Conservation (phyloP, 2,329 filamentous ascomycete genomes). For the Metarhizium humberi region DNA sequence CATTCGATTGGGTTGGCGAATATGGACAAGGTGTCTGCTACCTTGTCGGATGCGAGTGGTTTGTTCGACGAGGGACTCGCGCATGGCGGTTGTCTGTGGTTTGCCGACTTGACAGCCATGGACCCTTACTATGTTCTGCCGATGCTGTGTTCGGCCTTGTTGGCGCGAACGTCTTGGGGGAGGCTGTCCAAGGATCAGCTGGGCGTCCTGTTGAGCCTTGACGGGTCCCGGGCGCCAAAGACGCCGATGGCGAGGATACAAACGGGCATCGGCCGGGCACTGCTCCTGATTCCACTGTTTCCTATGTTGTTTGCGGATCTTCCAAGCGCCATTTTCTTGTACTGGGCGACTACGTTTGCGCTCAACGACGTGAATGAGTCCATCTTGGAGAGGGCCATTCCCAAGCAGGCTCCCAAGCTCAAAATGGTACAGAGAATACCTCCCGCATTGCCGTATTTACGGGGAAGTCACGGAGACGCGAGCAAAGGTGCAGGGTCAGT, state of each 20-base stretch:
- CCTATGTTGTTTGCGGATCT: constrained; percentile 25
- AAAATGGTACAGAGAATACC: constrained; percentile 6
- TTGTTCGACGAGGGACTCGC: constrained; percentile 30
- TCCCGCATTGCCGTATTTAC: constrained; percentile 14
- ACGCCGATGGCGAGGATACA: constrained; percentile 14
- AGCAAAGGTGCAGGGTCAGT: background rate
- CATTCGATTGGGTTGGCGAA: constrained; percentile 19
- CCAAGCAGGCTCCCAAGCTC: constrained; percentile 10
- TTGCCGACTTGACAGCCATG: constrained; percentile 40
- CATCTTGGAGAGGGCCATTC: constrained; percentile 16
- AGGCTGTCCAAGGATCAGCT: constrained; percentile 19
- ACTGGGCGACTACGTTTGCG: constrained; percentile 28
- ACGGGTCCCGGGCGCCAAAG: constrained; percentile 7
- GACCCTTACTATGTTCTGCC: constrained; percentile 44
- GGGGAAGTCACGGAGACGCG: background rate
- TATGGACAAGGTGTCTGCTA: constrained; percentile 12
- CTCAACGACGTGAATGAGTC: constrained; percentile 24
- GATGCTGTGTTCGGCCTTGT: constrained; percentile 19
- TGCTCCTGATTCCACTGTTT: constrained; percentile 24
- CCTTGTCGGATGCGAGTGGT: constrained; percentile 14
- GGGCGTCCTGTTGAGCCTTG: constrained; percentile 15
- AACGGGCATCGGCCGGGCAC: constrained; percentile 18
- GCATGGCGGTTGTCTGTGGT: constrained; percentile 45
- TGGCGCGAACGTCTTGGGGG: constrained; percentile 20
- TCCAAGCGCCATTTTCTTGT: constrained; percentile 31